phyloP scores from a whole-genome alignment of 495 filamentous ascomycete genomes.

The Collariella sp. region DNA sequence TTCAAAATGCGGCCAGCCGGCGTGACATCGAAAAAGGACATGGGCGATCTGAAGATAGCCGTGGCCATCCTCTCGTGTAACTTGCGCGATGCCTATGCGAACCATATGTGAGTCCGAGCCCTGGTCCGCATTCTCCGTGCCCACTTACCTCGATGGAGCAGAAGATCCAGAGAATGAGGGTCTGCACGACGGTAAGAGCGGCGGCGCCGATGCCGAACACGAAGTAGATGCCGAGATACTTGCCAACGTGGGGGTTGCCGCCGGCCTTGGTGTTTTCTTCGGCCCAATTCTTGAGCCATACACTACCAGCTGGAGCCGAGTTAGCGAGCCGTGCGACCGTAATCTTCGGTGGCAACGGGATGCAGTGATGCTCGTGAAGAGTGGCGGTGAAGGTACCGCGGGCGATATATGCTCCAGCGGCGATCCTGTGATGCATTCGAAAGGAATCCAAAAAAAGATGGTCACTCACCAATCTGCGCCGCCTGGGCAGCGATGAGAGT shows the following conservation, averaged over 20 bases:
- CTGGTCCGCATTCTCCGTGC: background rate
- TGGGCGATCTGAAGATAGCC: conserved; percentile 94
- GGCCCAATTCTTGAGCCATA: conserved; percentile 93
- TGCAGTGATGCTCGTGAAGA: background rate
- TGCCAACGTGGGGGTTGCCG: conserved; percentile 65
- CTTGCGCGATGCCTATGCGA: conserved; percentile 71
- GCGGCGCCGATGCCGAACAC: conserved; percentile 88
- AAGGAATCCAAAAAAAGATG: background rate
- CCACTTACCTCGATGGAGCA: conserved; percentile 84
- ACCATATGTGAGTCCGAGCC: conserved; percentile 10
- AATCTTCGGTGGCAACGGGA: background rate
- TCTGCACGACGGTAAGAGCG: conserved; percentile 79
- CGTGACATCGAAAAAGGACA: conserved; percentile 98
- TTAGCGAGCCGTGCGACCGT: background rate
- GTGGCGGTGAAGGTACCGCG: background rate
- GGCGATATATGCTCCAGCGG: background rate
- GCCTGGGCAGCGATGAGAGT: conserved; percentile 73
- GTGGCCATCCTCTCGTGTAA: conserved; percentile 97
- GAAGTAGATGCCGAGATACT: conserved; percentile 91
- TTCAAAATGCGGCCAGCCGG: conserved; percentile 96
- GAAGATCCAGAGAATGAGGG: conserved; percentile 95
- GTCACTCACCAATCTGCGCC: conserved; percentile 55
- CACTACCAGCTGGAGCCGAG: conserved; percentile 47
- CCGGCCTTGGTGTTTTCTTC: conserved; percentile 62
- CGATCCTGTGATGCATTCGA: background rate